A percentile compares a stretch with the other conserved stretches of the same genome.
Conservation (phyloP, 2,329 filamentous ascomycete genomes). For the Emmonsia crescens region DNA sequence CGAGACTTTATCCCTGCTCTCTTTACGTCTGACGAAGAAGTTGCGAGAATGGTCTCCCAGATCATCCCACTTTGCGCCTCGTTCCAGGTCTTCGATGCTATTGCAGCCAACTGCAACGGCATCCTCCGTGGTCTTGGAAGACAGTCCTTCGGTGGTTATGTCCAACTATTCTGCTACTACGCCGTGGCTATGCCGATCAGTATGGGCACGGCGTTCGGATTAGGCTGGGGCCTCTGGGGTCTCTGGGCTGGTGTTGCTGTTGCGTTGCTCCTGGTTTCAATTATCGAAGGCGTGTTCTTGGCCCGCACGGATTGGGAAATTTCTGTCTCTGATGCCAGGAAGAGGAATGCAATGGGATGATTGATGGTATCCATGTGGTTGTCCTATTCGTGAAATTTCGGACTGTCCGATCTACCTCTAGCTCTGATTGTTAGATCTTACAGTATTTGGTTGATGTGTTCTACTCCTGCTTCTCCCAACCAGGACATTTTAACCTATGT, state of each 20-base stretch:
- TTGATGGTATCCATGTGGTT: not conserved
- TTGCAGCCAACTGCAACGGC: slow-evolving; percentile 71
- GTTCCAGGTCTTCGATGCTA: slow-evolving; percentile 81
- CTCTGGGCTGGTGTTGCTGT: slow-evolving; percentile 72
- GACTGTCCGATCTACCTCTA: too few species aligned
- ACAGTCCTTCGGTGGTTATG: slow-evolving; percentile 81
- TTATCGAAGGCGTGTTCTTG: slow-evolving; percentile 48
- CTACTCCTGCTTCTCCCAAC: not conserved
- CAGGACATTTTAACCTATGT: not conserved
- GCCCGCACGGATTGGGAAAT: slow-evolving; percentile 44
- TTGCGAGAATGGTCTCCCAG: slow-evolving; percentile 55
- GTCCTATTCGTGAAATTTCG: not conserved
- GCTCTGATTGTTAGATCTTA: not conserved
- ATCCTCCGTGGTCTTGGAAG: slow-evolving; percentile 77
- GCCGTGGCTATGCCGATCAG: slow-evolving; percentile 73
- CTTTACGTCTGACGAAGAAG: slow-evolving; percentile 63
- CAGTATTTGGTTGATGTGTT: not conserved
- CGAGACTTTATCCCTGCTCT: slow-evolving; percentile 65
- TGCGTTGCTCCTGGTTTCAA: slow-evolving; percentile 50
- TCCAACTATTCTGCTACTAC: slow-evolving; percentile 82
- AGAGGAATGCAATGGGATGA: slow-evolving; percentile 41
- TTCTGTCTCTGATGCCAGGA: slow-evolving; percentile 50
- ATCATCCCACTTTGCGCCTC: slow-evolving; percentile 72
- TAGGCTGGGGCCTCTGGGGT: slow-evolving; percentile 66
- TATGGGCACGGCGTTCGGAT: slow-evolving; percentile 64